Evolutionary conservation across 2,329 filamentous ascomycete species (phyloP).

Genomic region (Pseudopithomyces maydicus): DNA sequence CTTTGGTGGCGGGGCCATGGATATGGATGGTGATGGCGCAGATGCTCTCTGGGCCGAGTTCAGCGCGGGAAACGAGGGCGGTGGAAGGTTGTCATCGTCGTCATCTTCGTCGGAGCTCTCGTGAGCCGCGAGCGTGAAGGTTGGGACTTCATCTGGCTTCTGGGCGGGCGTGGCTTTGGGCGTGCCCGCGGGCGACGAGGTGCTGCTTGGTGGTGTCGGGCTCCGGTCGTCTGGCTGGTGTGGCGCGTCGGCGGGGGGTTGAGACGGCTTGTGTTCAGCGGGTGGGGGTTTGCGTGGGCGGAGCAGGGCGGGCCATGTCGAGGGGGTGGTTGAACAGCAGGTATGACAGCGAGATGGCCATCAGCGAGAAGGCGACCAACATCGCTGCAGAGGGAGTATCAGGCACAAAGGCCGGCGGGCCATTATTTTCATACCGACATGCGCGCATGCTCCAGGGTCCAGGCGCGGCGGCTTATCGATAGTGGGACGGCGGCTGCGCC

Average conservation of each 20-base stretch:
- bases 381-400: constrained; percentile 30
- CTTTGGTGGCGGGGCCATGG: constrained; percentile 23
- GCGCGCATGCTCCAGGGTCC: background rate
- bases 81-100: constrained; percentile 42
- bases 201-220: background rate
- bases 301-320: constrained; percentile 38
- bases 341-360: constrained; percentile 44
- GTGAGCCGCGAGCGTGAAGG: constrained; percentile 45
- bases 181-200: constrained; percentile 36
- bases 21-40: constrained; percentile 21
- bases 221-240: constrained; percentile 7
- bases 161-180: constrained; percentile 34
- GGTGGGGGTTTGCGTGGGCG: constrained; percentile 11
- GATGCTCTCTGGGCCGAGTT: constrained; percentile 54
- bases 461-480: constrained; percentile 1
- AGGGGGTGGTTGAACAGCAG: constrained; percentile 42
- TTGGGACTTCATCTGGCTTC: constrained; percentile 28
- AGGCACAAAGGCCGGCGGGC: background rate
- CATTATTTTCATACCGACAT: background rate
- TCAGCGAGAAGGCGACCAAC: constrained; percentile 44
- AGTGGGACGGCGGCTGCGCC: background rate
- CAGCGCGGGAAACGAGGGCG: constrained; percentile 50
- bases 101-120: constrained; percentile 38
- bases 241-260: constrained; percentile 20
- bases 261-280: constrained; percentile 19